Evolutionary conservation across 805 yeast genomes (phyloP).

Genomic region (Cyberlindnera euphorbiiphila): DNA sequence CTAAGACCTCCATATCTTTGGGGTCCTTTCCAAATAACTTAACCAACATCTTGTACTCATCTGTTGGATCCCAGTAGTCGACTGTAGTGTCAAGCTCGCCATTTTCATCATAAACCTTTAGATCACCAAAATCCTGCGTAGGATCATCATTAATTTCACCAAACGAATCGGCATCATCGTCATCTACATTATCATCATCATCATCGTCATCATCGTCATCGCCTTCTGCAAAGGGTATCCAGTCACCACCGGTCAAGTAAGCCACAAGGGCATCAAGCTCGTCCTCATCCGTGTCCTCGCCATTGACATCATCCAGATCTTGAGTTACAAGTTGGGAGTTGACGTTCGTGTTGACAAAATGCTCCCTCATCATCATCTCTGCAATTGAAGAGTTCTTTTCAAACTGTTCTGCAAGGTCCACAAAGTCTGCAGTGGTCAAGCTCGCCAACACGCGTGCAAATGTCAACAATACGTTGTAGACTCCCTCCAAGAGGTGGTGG

Average conservation of each 20-base stretch:
- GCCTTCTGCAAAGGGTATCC: not conserved
- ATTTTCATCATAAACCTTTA: conserved; percentile 5
- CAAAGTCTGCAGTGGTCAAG: conserved; percentile 14
- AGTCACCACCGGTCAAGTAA: conserved; percentile 5
- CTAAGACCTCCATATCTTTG: conserved; percentile 13
- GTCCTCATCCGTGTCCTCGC: conserved; percentile 1
- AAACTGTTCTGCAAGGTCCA: conserved; percentile 16
- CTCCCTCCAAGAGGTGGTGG: conserved; percentile 12
- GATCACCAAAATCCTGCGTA: conserved; percentile 6
- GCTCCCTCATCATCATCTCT: conserved; percentile 6
- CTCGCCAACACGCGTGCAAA: conserved; percentile 18
- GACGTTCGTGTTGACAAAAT: conserved; percentile 4
- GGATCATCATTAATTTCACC: conserved; percentile 4
- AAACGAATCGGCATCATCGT: not conserved
- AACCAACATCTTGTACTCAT: conserved; percentile 10
- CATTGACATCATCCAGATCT: not conserved
- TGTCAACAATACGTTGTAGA: conserved; percentile 14
- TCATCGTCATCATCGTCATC: not conserved
- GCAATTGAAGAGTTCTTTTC: conserved; percentile 2
- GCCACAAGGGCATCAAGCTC: conserved; percentile 1
- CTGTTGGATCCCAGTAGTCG: conserved; percentile 12
- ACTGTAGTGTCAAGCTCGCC: conserved; percentile 4
- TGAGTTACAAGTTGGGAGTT: too few relatives aligned
- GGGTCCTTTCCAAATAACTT: conserved; percentile 6
- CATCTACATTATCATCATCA: not conserved